A percentile compares a stretch with the other conserved stretches of the same genome.
Evolutionary conservation across 345 rosid genomes (phyloP).

Genomic region (Microcos paniculata): DNA sequence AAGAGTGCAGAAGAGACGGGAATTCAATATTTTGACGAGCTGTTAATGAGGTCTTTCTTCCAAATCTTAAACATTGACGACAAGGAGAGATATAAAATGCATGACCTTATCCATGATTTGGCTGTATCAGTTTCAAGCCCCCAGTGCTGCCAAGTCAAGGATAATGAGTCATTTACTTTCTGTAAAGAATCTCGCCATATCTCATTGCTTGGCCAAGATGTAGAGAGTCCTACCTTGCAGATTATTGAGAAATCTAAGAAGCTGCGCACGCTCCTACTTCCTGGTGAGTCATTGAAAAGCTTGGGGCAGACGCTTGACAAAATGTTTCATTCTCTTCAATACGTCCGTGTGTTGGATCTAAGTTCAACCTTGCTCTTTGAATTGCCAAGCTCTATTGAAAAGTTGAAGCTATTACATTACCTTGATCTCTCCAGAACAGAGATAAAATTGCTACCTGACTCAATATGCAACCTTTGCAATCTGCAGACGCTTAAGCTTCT

Average conservation of each 20-base stretch:
- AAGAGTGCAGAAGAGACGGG: conserved; percentile 14
- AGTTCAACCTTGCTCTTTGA: conserved; percentile 17
- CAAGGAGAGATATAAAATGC: conserved; percentile 23
- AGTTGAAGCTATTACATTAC: conserved; percentile 30
- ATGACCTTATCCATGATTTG: conserved; percentile 38
- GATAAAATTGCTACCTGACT: conserved; percentile 29
- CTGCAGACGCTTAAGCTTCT: conserved; percentile 29
- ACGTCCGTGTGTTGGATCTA: conserved; percentile 25
- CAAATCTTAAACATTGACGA: conserved; percentile 11
- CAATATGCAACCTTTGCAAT: conserved; percentile 29
- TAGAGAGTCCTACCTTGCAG: conserved; percentile 13
- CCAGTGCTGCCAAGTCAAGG: conserved; percentile 13
- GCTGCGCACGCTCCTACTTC: conserved; percentile 27
- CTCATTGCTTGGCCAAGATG: conserved; percentile 14
- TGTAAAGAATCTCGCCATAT: conserved; percentile 12
- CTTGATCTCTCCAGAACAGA: conserved; percentile 31
- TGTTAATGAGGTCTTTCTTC: conserved; percentile 32
- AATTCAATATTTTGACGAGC: conserved; percentile 21
- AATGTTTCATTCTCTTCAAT: conserved; percentile 15
- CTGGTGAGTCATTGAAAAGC: conserved; percentile 13
- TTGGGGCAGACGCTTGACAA: neutral
- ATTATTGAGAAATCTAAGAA: conserved; percentile 15
- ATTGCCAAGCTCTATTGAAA: conserved; percentile 24
- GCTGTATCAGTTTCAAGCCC: conserved; percentile 27
- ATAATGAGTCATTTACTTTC: neutral